Base-by-base conservation (phyloP, 768 basidiomycete genomes). In the Punctularia strigosozonata region DNA sequence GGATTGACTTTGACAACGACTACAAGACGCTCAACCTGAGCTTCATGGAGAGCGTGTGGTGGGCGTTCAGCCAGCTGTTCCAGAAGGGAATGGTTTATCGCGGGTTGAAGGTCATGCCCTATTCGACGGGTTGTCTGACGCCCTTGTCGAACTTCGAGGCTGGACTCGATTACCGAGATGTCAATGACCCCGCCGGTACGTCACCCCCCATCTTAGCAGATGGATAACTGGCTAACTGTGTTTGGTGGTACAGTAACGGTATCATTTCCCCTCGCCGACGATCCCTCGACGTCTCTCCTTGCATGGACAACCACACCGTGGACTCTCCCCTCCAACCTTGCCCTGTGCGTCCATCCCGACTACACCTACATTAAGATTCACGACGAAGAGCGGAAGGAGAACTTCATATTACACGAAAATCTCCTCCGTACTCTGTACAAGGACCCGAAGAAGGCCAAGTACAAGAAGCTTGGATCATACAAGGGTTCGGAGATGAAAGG, bases 291-390 rank as follows among this genome's bases (percentile, higher is more conserved):
- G 14, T 79, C 86, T 2, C 64, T 99, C 15, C 64, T 99, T 21
- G 94, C 94, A 3, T 99, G 95, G 95, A 99, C 95, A 14, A 99
- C 95, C 14, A 99, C 95, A 0, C 95, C 95, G 0, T 99, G 92
- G 91, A 98, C 95, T 0, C 67, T 98, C 4, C 95, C 94, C 1
- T 91, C 90, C 32, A 99, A 99, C 60, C 69, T 99, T 22, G 89
- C 75, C 0, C 72, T 99, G 36, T 98, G 95, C 50, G 94, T 97
- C 5, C 87, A 99, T 61, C 95, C 95, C 15, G 87, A 92, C 46
- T 90, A 81, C 55, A 89, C 77, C 22, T 99, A 99, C 58, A 68
- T 98, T 73, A 98, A 98, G 60, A 92, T 99, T 47, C 80, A 89
- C 60, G 95, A 99, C 53, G 69, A 81, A 45, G 82, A 88, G 43